A percentile compares a stretch with the other conserved stretches of the same genome.
Conservation (phyloP, 2,329 filamentous ascomycete genomes). For the Dothideomycetidae sp. region DNA sequence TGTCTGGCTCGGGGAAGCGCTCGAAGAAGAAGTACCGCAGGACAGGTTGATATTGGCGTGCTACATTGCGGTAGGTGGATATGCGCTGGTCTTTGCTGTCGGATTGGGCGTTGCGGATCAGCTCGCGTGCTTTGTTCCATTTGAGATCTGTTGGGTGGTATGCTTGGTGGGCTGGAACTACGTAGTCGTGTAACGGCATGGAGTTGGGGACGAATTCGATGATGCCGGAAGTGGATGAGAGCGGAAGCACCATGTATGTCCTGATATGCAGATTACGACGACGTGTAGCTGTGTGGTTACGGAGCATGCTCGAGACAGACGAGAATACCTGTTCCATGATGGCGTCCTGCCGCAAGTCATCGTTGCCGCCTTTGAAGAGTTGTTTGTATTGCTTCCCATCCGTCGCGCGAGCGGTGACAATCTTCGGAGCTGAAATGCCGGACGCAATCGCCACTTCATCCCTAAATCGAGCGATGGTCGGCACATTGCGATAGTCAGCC, state of each 20-base stretch:
- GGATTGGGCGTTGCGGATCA: slow-evolving; percentile 59
- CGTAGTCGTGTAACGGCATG: slow-evolving; percentile 77
- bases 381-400: slow-evolving; percentile 76
- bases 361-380: slow-evolving; percentile 85
- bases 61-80: slow-evolving; percentile 61
- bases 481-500: slow-evolving; percentile 62
- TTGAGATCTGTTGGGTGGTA: slow-evolving; percentile 80
- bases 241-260: slow-evolving; percentile 90
- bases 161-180: slow-evolving; percentile 76
- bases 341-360: slow-evolving; percentile 90
- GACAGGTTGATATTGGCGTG: slow-evolving; percentile 74
- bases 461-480: slow-evolving; percentile 58
- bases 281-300: slow-evolving; percentile 71
- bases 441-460: slow-evolving; percentile 71
- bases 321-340: slow-evolving; percentile 99
- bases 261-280: slow-evolving; percentile 81
- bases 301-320: slow-evolving; percentile 79
- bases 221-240: slow-evolving; percentile 71
- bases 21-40: slow-evolving; percentile 98
- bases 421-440: slow-evolving; percentile 85
- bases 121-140: slow-evolving; percentile 58
- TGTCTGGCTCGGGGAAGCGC: slow-evolving; percentile 80
- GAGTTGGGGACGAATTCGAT: slow-evolving; percentile 97
- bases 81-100: slow-evolving; percentile 58
- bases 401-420: slow-evolving; percentile 66